Conservation (phyloP, 1,139 yeast genomes). For the Candida tetrigidarum region DNA sequence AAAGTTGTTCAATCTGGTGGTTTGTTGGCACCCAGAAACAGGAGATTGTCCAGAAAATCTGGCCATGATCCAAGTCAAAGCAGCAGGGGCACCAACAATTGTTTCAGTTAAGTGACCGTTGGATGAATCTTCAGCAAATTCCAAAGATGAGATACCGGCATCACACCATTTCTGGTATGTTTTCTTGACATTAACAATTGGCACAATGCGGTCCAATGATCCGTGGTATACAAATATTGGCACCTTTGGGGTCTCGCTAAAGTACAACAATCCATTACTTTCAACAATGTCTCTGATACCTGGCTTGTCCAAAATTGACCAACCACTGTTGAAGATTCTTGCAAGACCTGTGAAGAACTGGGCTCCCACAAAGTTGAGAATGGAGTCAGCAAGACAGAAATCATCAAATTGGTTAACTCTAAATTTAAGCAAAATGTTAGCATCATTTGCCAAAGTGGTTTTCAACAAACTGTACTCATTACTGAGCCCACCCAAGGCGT, state of each 20-base stretch:
- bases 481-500: slow-evolving; percentile 29
- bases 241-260: slow-evolving; percentile 25
- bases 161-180: slow-evolving; percentile 34
- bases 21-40: slow-evolving; percentile 32
- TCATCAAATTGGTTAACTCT: background rate
- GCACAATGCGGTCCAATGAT: slow-evolving; percentile 30
- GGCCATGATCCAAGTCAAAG: slow-evolving; percentile 26
- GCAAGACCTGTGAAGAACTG: slow-evolving; percentile 22
- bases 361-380: slow-evolving; percentile 17
- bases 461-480: slow-evolving; percentile 27
- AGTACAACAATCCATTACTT: slow-evolving; percentile 24
- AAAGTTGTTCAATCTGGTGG: slow-evolving; percentile 26
- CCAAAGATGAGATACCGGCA: slow-evolving; percentile 30
- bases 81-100: slow-evolving; percentile 32
- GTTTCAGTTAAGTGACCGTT: slow-evolving; percentile 31
- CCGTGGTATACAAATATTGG: slow-evolving; percentile 41
- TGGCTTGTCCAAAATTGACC: slow-evolving; percentile 19
- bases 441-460: background rate
- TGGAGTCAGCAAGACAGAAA: slow-evolving; percentile 19
- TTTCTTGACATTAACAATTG: slow-evolving; percentile 25
- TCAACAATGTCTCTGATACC: slow-evolving; percentile 20
- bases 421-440: background rate
- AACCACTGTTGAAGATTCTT: slow-evolving; percentile 22
- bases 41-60: slow-evolving; percentile 24
- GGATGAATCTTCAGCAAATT: slow-evolving; percentile 25